Conservation (phyloP, 139 green algal species). For the Mesostigma viride region DNA sequence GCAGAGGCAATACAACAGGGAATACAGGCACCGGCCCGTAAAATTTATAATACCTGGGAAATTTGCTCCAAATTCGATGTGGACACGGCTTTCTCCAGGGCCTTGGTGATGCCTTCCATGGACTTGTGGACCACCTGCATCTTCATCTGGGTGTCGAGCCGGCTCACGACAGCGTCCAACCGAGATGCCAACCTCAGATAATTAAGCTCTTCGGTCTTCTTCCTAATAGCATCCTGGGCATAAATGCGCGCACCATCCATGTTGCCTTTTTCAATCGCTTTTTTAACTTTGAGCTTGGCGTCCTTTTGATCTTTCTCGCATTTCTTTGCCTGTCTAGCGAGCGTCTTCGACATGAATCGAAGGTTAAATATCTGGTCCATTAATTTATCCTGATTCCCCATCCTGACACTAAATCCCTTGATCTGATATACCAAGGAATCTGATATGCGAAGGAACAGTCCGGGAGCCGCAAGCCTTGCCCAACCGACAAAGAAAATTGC, state of each 20-base stretch:
- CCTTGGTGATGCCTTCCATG: conserved; percentile 91
- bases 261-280: conserved; percentile 97
- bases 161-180: conserved; percentile 79
- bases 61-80: no score
- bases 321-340: conserved; percentile 66
- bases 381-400: conserved; percentile 34
- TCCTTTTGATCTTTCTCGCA: conserved; percentile 91
- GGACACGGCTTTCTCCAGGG: conserved; percentile 67
- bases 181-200: conserved; percentile 80
- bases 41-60: no score
- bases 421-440: no score
- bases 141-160: conserved; percentile 78
- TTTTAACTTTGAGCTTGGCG: conserved; percentile 87
- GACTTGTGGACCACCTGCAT: conserved; percentile 78
- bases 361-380: conserved; percentile 89
- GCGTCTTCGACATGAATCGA: conserved; percentile 87
- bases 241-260: conserved; percentile 78
- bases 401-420: conserved; percentile 4
- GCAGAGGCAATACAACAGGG: no score
- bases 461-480: no score
- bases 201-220: conserved; percentile 86
- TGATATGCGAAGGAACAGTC: no score
- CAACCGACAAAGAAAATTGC: no score
- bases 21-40: no score
- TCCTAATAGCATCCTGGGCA: conserved; percentile 82